Percentiles rank a stretch among this genome's conserved stretches.
These are phyloP conservation scores for Sanghuangporus baumii DNA, from an alignment of 1,284 basidiomycete species.

Conservation along the genomic window DNA sequence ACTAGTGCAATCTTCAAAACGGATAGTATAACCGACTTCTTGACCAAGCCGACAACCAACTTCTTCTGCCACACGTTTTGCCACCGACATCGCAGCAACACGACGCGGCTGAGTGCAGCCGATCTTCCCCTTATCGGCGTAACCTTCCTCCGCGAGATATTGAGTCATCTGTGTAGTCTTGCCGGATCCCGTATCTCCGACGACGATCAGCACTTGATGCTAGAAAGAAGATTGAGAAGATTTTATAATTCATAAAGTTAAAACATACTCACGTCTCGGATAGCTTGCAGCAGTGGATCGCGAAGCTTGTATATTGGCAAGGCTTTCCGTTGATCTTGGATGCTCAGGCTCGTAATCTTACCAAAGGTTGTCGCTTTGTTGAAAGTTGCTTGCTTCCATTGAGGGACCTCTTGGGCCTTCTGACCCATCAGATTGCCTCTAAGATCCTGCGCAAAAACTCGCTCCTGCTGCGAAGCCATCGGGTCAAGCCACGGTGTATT, in stretches of 20 bases:
- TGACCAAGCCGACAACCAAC: constrained; percentile 95
- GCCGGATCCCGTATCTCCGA: constrained; percentile 92
- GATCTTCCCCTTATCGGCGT: constrained; percentile 83
- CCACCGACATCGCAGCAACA: constrained; percentile 99
- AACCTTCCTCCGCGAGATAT: constrained; percentile 86
- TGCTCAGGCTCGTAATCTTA: constrained; percentile 85
- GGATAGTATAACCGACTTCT: constrained; percentile 97
- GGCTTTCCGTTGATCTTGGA: constrained; percentile 89
- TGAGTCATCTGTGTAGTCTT: constrained; percentile 96
- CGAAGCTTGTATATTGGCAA: constrained; percentile 95
- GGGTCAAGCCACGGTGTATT: constrained; percentile 97
- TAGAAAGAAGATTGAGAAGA: constrained; percentile 32
- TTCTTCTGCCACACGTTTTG: constrained; percentile 97
- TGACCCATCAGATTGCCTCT: constrained; percentile 80
- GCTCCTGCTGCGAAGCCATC: constrained; percentile 87
- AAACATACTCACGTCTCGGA: constrained; percentile 67
- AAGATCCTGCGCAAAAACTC: constrained; percentile 91
- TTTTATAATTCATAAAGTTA: constrained; percentile 3
- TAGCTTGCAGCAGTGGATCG: constrained; percentile 88
- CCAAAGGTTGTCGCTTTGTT: constrained; percentile 98
- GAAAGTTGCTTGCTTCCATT: constrained; percentile 91
- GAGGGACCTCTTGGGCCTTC: constrained; percentile 76
- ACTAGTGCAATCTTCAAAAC: constrained; percentile 98
- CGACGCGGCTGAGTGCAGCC: constrained; percentile 98
- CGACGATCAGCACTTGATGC: constrained; percentile 93